A percentile compares a stretch with the other conserved stretches of the same genome.
These are phyloP conservation scores for Castanea crenata DNA, from an alignment of 306 rosid genomes.

Conservation along the genomic window DNA sequence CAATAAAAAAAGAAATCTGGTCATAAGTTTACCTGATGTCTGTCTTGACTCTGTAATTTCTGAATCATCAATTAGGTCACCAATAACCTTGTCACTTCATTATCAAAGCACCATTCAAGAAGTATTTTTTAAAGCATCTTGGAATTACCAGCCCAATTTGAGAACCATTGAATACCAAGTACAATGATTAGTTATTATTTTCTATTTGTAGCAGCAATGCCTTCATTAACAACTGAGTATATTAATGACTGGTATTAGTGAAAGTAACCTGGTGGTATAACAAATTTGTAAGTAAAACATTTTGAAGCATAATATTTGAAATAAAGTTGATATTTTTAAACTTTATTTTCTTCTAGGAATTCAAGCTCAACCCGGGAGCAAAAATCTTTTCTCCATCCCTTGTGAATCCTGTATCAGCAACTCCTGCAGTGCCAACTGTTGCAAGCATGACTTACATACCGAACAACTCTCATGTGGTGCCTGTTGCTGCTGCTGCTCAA, in stretches of 20 bases:
- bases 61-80: neutral
- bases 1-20: too few relatives aligned
- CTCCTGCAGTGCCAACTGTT: slow-evolving; percentile 47
- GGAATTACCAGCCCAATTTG: slow-evolving; percentile 15
- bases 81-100: slow-evolving; percentile 2
- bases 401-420: slow-evolving; percentile 35
- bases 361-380: slow-evolving; percentile 92
- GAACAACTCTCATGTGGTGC: slow-evolving; percentile 44
- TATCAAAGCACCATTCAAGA: neutral
- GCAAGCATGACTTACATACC: slow-evolving; percentile 63
- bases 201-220: neutral
- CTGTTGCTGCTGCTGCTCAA: slow-evolving; percentile 54
- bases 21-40: neutral
- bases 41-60: neutral
- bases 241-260: slow-evolving; percentile 2
- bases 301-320: neutral
- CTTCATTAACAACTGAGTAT: neutral
- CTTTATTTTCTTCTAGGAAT: slow-evolving; percentile 51
- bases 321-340: slow-evolving; percentile 12
- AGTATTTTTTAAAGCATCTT: slow-evolving; percentile 16
- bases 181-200: neutral
- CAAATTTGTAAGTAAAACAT: slow-evolving; percentile 14
- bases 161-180: neutral
- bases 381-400: slow-evolving; percentile 75
- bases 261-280: slow-evolving; percentile 12